These are phyloP conservation scores for Echium plantagineum DNA, from an alignment of 257 asterid species.

Conservation along the genomic window DNA sequence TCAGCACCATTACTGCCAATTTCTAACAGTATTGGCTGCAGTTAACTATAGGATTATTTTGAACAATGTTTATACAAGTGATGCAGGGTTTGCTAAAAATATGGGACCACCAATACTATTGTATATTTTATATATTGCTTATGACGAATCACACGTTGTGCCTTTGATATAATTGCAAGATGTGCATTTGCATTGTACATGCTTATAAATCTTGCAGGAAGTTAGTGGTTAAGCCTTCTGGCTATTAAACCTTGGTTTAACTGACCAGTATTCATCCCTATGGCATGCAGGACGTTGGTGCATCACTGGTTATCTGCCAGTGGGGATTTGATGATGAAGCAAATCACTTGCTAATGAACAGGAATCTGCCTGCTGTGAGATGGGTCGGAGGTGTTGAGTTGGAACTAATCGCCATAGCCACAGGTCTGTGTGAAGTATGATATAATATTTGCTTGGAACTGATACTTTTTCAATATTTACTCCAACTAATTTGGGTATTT, in stretches of 20 bases:
- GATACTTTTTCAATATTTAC: constrained; percentile 8
- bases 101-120: not conserved
- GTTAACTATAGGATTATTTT: no score
- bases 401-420: constrained; percentile 93
- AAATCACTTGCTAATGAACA: constrained; percentile 82
- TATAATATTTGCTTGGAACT: not conserved
- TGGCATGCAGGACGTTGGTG: constrained; percentile 74
- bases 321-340: constrained; percentile 99
- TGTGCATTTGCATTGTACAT: not conserved
- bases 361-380: constrained; percentile 87
- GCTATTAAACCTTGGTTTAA: no score
- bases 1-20: no score
- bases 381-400: constrained; percentile 99
- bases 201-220: not conserved
- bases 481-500: constrained; percentile 5
- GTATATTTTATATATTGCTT: no score
- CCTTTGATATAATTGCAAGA: not conserved
- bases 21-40: no score
- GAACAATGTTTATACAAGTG: constrained; percentile 33
- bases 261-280: no score
- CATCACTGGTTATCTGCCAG: constrained; percentile 89
- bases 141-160: not conserved
- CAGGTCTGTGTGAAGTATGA: constrained; percentile 40
- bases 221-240: not conserved
- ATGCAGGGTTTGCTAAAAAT: not conserved